Evolutionary conservation across 23 red algal species (phyloP).

Genomic region (Cyanidioschyzon merolae): DNA sequence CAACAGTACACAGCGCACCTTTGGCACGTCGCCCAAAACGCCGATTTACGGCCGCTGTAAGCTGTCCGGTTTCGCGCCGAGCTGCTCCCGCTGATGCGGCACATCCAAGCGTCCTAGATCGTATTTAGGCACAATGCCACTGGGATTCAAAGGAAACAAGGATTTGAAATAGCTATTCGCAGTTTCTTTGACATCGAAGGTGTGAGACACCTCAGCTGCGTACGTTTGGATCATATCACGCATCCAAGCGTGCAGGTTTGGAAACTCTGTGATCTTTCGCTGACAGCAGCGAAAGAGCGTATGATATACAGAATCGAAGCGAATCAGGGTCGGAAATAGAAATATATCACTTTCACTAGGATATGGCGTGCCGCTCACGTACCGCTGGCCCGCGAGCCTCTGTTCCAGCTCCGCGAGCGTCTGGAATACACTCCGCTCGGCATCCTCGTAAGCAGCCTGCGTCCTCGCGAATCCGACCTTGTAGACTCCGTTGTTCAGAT

Average conservation of each 20-base stretch:
- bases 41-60: too few relatives aligned
- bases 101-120: not conserved
- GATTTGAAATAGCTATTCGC: conserved; percentile 48
- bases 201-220: conserved; percentile 24
- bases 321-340: conserved; percentile 79
- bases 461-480: conserved; percentile 75
- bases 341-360: conserved; percentile 66
- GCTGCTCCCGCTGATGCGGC: conserved; percentile 6
- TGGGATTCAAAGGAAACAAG: conserved; percentile 85
- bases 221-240: conserved; percentile 55
- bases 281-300: conserved; percentile 52
- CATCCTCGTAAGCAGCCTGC: conserved; percentile 58
- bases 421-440: conserved; percentile 27
- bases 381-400: conserved; percentile 24
- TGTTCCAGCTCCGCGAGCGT: conserved; percentile 51
- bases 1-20: too few relatives aligned
- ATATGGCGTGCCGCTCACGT: conserved; percentile 34
- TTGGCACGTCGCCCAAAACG: too few relatives aligned
- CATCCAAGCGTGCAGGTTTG: conserved; percentile 20
- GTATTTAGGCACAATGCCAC: conserved; percentile 61
- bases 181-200: conserved; percentile 59
- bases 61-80: too few relatives aligned
- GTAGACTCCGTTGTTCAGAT: conserved; percentile 92
- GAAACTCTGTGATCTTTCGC: conserved; percentile 64
- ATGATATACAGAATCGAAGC: conserved; percentile 72